Evolutionary conservation across 1,284 basidiomycete genomes (phyloP), one percentile per base, ranked within the genome.

Genomic region (Gymnopus androsaceus): DNA sequence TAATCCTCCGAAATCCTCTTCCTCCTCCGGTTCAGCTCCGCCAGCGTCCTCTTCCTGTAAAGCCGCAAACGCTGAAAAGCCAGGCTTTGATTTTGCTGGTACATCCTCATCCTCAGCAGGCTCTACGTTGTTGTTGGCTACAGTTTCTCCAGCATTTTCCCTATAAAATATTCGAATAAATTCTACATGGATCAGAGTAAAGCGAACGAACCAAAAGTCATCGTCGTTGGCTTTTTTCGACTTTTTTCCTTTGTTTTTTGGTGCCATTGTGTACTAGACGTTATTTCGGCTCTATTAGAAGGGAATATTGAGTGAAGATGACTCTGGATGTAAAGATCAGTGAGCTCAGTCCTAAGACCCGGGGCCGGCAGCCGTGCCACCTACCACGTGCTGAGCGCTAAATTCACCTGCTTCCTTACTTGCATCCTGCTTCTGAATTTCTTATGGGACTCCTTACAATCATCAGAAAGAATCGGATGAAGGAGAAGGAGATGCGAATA

Each of bases 401-500:
- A 21, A 50, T 27, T 17, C n/a, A n/a, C n/a, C n/a, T n/a, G n/a
- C n/a, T n/a, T n/a, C n/a, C 11, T 51, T 37, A 34, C 11, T 21
- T 51, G 8, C 19, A 5, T 23, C 1, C 25, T 23, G 30, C 15
- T 53, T 42, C 14, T 34, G n/a, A 25, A 12, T 41, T 27, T 30
- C 12, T 41, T 11, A 92, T 92, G 90, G 96, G 96, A 1, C 82
- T 99, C 40, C 85, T 99, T 51, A 96, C 96, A 4, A 95, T 99
- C 70, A 98, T 99, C 61, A 81, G 96, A 57, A 99, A 99, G 77
- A 96, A 95, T 68, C 82, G 95, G 53, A 87, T 87, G 71, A 96
- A 95, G 72, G 95, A 96, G 73, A 89, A 87, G 69, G 95, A 99
- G 69, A 95, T 98, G 87, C 85, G 97, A 37, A 84, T 99, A 54